phyloP scores from a whole-genome alignment of 805 yeast genomes.

The Metschnikowia cubensis region DNA sequence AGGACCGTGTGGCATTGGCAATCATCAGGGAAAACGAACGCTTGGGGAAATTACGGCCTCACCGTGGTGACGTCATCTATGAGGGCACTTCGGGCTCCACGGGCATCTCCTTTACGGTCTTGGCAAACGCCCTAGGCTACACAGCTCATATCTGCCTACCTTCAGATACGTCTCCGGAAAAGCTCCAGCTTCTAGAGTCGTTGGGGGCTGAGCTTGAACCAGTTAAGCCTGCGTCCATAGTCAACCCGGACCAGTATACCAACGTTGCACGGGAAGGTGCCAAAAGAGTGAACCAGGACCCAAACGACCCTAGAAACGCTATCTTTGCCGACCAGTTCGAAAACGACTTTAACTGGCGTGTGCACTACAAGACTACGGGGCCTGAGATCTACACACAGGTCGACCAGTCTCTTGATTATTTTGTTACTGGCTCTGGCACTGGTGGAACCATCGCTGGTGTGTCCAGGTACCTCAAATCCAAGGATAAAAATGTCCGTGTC shows the following conservation, averaged over 20 bases:
- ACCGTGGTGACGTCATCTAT: constrained; percentile 67
- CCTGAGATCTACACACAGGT: constrained; percentile 87
- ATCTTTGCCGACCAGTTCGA: constrained; percentile 95
- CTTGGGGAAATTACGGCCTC: constrained; percentile 52
- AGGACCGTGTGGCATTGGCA: constrained; percentile 88
- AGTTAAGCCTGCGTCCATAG: constrained; percentile 93
- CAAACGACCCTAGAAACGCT: constrained; percentile 45
- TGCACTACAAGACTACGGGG: constrained; percentile 80
- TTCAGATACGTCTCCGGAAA: constrained; percentile 86
- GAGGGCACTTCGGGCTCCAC: constrained; percentile 98
- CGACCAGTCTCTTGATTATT: constrained; percentile 60
- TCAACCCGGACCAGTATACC: constrained; percentile 89
- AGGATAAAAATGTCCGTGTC: constrained; percentile 40
- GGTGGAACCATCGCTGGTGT: constrained; percentile 45
- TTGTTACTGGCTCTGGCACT: constrained; percentile 92
- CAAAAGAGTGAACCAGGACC: constrained; percentile 40
- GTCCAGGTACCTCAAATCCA: constrained; percentile 38
- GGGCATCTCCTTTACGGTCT: constrained; percentile 87
- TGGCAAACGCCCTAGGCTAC: constrained; percentile 87
- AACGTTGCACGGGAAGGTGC: constrained; percentile 78
- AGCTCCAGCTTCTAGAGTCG: constrained; percentile 62
- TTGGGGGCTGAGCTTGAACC: constrained; percentile 81
- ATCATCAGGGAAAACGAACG: constrained; percentile 68
- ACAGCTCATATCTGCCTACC: constrained; percentile 91
- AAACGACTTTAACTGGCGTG: constrained; percentile 83